phyloP scores from a whole-genome alignment of 306 rosid species.

The Neltuma alba region DNA sequence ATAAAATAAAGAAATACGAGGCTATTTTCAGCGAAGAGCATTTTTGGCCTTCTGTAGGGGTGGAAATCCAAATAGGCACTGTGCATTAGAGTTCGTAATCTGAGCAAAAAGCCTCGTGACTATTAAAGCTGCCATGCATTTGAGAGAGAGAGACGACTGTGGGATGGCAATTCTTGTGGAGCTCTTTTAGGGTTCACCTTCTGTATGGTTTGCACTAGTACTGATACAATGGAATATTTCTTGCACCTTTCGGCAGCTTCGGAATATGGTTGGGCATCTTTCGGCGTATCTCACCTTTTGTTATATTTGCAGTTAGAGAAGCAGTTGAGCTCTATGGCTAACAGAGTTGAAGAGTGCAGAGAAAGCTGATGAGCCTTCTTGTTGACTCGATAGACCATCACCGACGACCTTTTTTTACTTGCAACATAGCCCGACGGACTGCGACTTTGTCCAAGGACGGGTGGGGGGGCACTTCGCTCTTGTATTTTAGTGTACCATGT shows the following conservation, averaged over 20 bases:
- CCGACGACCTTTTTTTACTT: background rate
- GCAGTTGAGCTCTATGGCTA: constrained; percentile 42
- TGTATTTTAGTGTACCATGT: constrained; percentile 24
- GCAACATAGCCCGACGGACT: background rate
- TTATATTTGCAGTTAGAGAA: constrained; percentile 55
- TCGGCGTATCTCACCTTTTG: constrained; percentile 12
- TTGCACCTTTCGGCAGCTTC: background rate
- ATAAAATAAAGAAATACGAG: no score
- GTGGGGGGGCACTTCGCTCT: background rate
- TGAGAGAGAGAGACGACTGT: background rate
- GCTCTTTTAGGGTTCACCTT: constrained; percentile 15
- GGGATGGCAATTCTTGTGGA: background rate
- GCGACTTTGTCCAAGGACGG: background rate
- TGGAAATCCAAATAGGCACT: background rate
- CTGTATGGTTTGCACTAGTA: constrained; percentile 41
- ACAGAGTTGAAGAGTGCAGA: constrained; percentile 47
- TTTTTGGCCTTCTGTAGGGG: background rate
- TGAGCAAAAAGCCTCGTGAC: constrained; percentile 5
- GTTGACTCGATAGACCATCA: background rate
- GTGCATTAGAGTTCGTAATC: background rate
- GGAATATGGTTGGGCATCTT: background rate
- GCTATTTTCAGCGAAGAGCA: background rate
- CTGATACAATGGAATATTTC: background rate
- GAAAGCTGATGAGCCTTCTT: constrained; percentile 9
- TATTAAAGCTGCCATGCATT: background rate